Evolutionary conservation across 192 early-diverging fungal genomes (phyloP).

Genomic region (Rhizoclosmatium globosum): DNA sequence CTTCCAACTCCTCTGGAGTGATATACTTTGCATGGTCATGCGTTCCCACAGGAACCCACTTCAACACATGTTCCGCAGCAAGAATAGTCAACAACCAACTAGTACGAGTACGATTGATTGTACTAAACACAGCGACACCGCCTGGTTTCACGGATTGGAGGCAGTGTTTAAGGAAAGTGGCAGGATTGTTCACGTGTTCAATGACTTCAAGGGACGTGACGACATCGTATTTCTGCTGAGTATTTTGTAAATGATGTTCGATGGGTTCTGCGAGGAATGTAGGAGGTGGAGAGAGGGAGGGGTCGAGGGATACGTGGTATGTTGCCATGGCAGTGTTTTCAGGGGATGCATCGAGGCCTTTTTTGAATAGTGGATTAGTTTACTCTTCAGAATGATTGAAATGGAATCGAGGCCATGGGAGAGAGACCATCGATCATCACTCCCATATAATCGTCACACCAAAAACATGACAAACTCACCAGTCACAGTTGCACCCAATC

Average conservation of each 20-base stretch:
- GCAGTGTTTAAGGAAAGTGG: constrained; percentile 74
- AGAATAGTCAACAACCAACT: constrained; percentile 82
- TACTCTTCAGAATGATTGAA: not conserved
- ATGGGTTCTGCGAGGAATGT: not conserved
- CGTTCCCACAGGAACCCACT: constrained; percentile 83
- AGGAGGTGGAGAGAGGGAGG: constrained; percentile 47
- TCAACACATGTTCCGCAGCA: constrained; percentile 81
- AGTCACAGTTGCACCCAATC: constrained; percentile 37
- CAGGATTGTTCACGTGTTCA: constrained; percentile 87
- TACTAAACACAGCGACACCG: constrained; percentile 82
- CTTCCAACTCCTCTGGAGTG: constrained; percentile 73
- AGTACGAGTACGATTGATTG: constrained; percentile 86
- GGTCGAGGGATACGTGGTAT: constrained; percentile 76
- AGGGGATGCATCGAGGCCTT: constrained; percentile 86
- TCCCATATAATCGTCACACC: not conserved
- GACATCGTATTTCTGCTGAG: constrained; percentile 70
- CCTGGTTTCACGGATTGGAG: constrained; percentile 73
- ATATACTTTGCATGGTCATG: constrained; percentile 89
- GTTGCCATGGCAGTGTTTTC: constrained; percentile 86
- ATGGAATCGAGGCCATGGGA: not conserved
- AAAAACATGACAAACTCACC: not conserved
- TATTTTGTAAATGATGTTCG: constrained; percentile 19
- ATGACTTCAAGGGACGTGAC: constrained; percentile 91
- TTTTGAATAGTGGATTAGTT: constrained; percentile 56
- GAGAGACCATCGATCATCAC: not conserved